Evolutionary conservation across 2,329 filamentous ascomycete species (phyloP).

Genomic region (Alternaria arbusti): DNA sequence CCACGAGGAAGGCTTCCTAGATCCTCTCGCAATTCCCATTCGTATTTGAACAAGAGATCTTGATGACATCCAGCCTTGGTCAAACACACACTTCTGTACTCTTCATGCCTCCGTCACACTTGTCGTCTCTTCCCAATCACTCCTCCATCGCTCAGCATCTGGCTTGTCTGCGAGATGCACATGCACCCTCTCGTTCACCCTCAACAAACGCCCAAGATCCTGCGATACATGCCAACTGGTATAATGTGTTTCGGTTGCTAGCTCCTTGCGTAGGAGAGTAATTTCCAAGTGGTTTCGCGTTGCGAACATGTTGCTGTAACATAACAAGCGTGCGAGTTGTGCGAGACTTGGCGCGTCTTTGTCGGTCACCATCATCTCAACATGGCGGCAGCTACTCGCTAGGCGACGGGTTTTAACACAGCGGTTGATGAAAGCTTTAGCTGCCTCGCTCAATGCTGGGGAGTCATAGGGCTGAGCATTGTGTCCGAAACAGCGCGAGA

Average conservation of each 20-base stretch:
- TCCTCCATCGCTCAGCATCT: neutral
- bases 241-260: neutral
- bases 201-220: neutral
- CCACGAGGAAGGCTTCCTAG: neutral
- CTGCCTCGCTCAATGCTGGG: neutral
- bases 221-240: neutral
- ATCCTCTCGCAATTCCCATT: neutral
- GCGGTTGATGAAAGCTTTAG: neutral
- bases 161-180: neutral
- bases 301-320: neutral
- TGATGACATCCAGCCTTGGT: neutral
- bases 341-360: neutral
- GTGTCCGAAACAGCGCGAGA: neutral
- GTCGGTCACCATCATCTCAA: neutral
- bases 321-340: neutral
- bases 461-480: neutral
- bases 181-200: neutral
- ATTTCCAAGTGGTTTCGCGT: neutral
- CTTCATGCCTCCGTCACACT: neutral
- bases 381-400: neutral
- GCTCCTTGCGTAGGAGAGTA: neutral
- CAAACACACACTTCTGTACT: neutral
- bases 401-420: neutral
- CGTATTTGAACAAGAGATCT: neutral
- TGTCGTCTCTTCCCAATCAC: neutral